Base-by-base conservation (phyloP, 2,329 filamentous ascomycete genomes). In the Sporothrix protearum region DNA sequence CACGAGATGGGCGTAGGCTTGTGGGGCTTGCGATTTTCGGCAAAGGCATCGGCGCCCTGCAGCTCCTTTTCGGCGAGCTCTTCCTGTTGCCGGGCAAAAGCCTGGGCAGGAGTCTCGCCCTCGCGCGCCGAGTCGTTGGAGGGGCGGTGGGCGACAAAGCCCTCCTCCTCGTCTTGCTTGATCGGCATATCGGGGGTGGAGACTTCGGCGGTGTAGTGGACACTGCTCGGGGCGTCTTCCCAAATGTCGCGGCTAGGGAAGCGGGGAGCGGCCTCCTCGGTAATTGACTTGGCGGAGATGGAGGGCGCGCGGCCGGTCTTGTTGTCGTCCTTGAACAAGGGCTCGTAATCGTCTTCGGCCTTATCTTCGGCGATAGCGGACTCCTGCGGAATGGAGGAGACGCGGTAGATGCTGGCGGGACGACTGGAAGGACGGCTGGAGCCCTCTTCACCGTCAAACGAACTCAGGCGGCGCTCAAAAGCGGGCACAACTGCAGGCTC, bases 191-290 rank as follows among this genome's bases (percentile, higher is more conserved):
- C 92, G 1, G 94, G 94, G 0, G 93, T 96, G 2, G 91, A 92
- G 8, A 98, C 95, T 73, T 92, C 94, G 2, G 94, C 90, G 45
- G 88, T 90, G 77, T 87, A 89, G 77, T 96, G 89, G 69, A 93
- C 85, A 80, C 94, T 97, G 78, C 90, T 91, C 3, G 96, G 96
- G 0, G 93, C 91, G 79, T 99, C 96, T 82, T 99, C 96, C 96
- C 96, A 99, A 53, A 98, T 88, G 79, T 99, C 96, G 79, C 94
- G 92, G 80, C 94, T 97, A 1, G 96, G 96, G 81, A 99, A 99
- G 73, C 87, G 81, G 73, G 91, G 91, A 9, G 86, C 82, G 74
- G 88, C 85, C 71, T 83, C 83, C 71, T 85, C 81, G 74, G 85
- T 85, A 68, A 84, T 82, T 30, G 79, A 78, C 55, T 79, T 78